phyloP scores from a whole-genome alignment of 805 yeast genomes.

The Clavispora asparagi region DNA sequence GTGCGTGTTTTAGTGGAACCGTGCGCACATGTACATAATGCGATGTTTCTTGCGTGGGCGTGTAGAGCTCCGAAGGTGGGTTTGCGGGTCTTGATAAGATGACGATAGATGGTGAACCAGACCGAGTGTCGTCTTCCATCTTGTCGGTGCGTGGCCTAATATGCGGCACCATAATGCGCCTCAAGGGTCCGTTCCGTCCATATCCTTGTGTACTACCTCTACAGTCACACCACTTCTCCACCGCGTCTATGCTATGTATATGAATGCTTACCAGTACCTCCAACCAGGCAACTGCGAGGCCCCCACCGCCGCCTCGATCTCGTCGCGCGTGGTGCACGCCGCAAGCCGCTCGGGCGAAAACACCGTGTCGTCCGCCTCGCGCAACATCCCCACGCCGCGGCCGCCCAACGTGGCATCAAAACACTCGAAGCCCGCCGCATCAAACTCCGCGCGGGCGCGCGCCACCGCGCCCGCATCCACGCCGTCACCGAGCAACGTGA shows the following conservation, averaged over 20 bases:
- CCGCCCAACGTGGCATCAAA: constrained; percentile 85
- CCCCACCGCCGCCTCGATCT: constrained; percentile 46
- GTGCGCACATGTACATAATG: neutral
- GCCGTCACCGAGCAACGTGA: constrained; percentile 63
- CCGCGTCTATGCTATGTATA: no score
- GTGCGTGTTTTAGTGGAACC: no score
- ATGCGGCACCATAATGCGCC: no score
- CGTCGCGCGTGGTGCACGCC: constrained; percentile 35
- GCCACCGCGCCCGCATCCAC: constrained; percentile 29
- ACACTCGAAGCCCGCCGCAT: constrained; percentile 57
- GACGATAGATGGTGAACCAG: no score
- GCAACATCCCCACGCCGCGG: constrained; percentile 67
- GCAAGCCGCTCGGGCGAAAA: constrained; percentile 34
- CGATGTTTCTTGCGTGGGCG: no score
- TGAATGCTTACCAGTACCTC: constrained; percentile 58
- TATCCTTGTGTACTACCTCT: no score
- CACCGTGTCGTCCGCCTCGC: constrained; percentile 6
- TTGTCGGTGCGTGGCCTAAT: no score
- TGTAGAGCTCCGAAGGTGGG: no score
- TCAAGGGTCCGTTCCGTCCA: no score
- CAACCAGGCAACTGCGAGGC: constrained; percentile 40
- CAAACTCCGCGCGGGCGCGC: constrained; percentile 32
- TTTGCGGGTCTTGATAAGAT: no score
- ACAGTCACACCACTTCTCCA: no score
- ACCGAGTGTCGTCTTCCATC: no score